Evolutionary conservation across 768 basidiomycete species (phyloP).

Genomic region (Pulveroboletus sp.): DNA sequence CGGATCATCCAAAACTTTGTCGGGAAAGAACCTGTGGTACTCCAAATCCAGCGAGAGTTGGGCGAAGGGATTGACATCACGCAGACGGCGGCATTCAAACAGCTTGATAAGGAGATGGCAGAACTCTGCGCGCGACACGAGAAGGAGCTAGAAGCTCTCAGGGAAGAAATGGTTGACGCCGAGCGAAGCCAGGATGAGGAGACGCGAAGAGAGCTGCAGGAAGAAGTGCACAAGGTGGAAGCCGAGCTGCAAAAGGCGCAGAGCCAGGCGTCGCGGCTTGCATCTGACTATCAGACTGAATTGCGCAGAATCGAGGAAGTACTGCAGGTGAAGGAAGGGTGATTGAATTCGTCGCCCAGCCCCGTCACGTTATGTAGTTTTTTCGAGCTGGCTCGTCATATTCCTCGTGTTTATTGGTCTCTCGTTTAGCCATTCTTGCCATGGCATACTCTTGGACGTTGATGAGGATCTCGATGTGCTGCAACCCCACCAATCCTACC

Average conservation of each 20-base stretch:
- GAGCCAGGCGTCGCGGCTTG: constrained; percentile 28
- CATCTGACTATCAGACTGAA: constrained; percentile 32
- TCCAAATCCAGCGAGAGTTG: constrained; percentile 54
- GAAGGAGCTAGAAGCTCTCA: constrained; percentile 43
- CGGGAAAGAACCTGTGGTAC: constrained; percentile 35
- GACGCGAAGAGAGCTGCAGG: constrained; percentile 40
- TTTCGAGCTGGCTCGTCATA: constrained; percentile 19
- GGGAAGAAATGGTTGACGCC: constrained; percentile 44
- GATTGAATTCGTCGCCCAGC: not conserved
- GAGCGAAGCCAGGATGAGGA: constrained; percentile 43
- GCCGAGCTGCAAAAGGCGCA: constrained; percentile 26
- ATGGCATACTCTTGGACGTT: constrained; percentile 2
- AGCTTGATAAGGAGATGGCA: constrained; percentile 46
- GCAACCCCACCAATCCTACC: not conserved
- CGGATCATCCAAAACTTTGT: constrained; percentile 42
- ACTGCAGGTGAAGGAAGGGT: constrained; percentile 29
- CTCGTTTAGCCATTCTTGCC: constrained; percentile 3
- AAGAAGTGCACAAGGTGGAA: constrained; percentile 34
- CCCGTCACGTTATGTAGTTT: constrained; percentile 21
- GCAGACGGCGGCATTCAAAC: constrained; percentile 51
- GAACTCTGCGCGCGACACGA: constrained; percentile 42
- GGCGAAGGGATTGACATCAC: constrained; percentile 43
- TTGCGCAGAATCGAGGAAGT: constrained; percentile 33
- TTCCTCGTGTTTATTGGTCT: constrained; percentile 12
- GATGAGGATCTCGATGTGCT: constrained; percentile 15